Percentiles rank a stretch among this genome's conserved stretches.
phyloP scores from a whole-genome alignment of 306 rosid species.

The Vigna reflexopilosa region DNA sequence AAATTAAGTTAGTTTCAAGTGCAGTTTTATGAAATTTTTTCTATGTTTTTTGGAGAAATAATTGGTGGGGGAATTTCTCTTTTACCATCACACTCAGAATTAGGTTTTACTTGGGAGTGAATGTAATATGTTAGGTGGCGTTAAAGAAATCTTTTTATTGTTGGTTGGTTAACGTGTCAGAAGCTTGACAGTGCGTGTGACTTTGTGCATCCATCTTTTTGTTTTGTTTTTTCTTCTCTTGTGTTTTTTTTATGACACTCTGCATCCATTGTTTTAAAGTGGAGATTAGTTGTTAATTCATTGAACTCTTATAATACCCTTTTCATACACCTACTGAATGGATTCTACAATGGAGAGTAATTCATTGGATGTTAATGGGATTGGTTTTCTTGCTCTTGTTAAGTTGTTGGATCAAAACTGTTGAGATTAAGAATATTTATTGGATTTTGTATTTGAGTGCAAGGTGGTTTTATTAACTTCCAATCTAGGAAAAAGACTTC shows the following conservation, averaged over 20 bases:
- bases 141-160: slow-evolving; percentile 44
- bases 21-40: not conserved
- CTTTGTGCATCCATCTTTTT: slow-evolving; percentile 35
- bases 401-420: slow-evolving; percentile 19
- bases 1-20: slow-evolving; percentile 17
- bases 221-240: not conserved
- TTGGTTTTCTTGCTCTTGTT: slow-evolving; percentile 38
- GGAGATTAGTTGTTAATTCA: slow-evolving; percentile 32
- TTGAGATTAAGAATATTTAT: slow-evolving; percentile 21
- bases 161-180: slow-evolving; percentile 64
- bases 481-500: slow-evolving; percentile 11
- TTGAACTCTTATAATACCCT: slow-evolving; percentile 27
- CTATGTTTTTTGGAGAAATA: not conserved
- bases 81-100: slow-evolving; percentile 53
- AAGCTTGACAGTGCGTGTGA: slow-evolving; percentile 44
- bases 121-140: slow-evolving; percentile 45
- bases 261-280: slow-evolving; percentile 29
- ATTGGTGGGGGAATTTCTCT: slow-evolving; percentile 35
- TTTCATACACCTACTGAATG: slow-evolving; percentile 6
- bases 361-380: slow-evolving; percentile 39
- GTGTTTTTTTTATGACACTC: slow-evolving; percentile 13
- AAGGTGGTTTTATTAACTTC: slow-evolving; percentile 20
- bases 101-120: slow-evolving; percentile 62
- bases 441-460: not conserved
- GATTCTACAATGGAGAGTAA: slow-evolving; percentile 33